A percentile compares a stretch with the other conserved stretches of the same genome.
These are phyloP conservation scores for Ophiostoma triangulosporum DNA, from an alignment of 2,329 filamentous ascomycete species.

Conservation along the genomic window DNA sequence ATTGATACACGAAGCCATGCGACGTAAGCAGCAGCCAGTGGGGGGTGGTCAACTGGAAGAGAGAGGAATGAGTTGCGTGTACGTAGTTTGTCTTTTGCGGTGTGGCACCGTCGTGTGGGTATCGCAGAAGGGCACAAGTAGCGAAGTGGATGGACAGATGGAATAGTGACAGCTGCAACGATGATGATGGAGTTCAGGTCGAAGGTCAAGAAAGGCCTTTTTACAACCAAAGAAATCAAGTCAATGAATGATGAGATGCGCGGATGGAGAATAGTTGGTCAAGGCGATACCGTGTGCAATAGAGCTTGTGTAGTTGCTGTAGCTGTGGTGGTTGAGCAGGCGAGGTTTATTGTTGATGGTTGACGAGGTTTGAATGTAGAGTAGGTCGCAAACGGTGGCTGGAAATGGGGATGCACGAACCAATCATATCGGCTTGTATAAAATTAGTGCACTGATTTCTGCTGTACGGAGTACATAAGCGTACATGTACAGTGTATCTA, in stretches of 20 bases:
- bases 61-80: too few relatives aligned
- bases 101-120: too few relatives aligned
- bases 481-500: not conserved
- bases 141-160: too few relatives aligned
- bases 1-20: too few relatives aligned
- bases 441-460: not conserved
- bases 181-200: too few relatives aligned
- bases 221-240: not conserved
- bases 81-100: too few relatives aligned
- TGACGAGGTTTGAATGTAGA: not conserved
- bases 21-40: too few relatives aligned
- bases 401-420: not conserved
- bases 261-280: not conserved
- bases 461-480: not conserved
- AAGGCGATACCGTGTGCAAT: not conserved
- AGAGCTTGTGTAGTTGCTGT: not conserved
- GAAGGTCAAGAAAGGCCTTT: too few relatives aligned
- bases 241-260: not conserved
- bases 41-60: too few relatives aligned
- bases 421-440: not conserved
- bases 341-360: not conserved
- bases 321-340: not conserved
- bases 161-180: too few relatives aligned
- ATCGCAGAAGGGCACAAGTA: too few relatives aligned
- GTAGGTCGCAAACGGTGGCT: not conserved